phyloP scores from a whole-genome alignment of 2,329 filamentous ascomycete genomes.

The Lasiodiplodia sp. region DNA sequence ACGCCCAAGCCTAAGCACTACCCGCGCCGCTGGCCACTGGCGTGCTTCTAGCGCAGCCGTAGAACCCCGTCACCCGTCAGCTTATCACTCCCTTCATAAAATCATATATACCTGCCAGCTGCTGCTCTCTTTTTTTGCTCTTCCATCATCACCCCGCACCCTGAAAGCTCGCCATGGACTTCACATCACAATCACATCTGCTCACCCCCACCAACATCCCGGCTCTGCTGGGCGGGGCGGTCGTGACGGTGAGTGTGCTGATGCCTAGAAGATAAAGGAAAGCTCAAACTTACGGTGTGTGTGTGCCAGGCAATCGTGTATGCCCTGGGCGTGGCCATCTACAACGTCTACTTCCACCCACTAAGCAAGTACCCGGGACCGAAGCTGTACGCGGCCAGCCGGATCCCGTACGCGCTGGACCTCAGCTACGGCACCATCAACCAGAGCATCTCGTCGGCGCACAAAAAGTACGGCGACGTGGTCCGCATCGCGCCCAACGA shows the following conservation, averaged over 20 bases:
- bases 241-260: neutral
- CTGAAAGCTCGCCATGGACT: neutral
- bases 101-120: neutral
- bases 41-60: neutral
- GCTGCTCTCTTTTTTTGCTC: neutral
- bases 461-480: slow-evolving; percentile 52
- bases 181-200: neutral
- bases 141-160: neutral
- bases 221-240: slow-evolving; percentile 16
- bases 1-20: neutral
- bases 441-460: slow-evolving; percentile 40
- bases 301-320: slow-evolving; percentile 30
- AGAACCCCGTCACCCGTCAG: neutral
- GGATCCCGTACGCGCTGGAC: slow-evolving; percentile 42
- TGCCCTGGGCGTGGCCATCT: slow-evolving; percentile 36
- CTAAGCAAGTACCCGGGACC: slow-evolving; percentile 54
- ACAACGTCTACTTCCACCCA: slow-evolving; percentile 54
- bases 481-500: slow-evolving; percentile 53
- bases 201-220: neutral
- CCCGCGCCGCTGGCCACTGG: neutral
- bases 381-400: slow-evolving; percentile 40
- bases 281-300: neutral
- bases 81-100: neutral
- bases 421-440: slow-evolving; percentile 39
- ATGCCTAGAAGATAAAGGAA: too few relatives aligned